Percentiles rank a stretch among this genome's conserved stretches.
phyloP scores from a whole-genome alignment of 176 grass and related monocot species.

The Chloris gayana region DNA sequence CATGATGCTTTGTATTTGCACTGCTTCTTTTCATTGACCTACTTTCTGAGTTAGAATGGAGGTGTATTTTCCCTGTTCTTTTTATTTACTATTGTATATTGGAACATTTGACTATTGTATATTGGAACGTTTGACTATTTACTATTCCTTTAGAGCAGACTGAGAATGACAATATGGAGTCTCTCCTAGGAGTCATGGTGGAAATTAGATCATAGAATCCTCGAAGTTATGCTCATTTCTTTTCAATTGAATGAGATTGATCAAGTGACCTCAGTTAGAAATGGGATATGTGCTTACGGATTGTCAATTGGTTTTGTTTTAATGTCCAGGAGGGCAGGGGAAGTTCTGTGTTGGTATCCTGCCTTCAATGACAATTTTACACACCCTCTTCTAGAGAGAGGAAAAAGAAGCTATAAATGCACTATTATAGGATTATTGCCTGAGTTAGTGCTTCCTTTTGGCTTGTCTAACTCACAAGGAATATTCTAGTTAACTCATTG shows the following conservation, averaged over 20 bases:
- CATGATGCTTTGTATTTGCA: neutral
- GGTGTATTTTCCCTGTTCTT: neutral
- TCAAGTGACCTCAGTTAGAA: neutral
- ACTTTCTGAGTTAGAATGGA: neutral
- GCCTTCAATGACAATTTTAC: neutral
- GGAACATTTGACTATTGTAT: neutral
- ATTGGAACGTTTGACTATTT: no score
- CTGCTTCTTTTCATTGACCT: slow-evolving; percentile 33
- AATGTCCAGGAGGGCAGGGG: neutral
- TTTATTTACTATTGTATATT: slow-evolving; percentile 15
- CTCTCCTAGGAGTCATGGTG: neutral
- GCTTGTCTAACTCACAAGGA: neutral
- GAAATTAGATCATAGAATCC: neutral
- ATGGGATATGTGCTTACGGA: neutral
- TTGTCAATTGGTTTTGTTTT: neutral
- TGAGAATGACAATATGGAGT: neutral
- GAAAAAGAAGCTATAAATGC: neutral
- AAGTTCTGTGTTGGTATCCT: neutral
- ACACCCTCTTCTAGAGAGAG: neutral
- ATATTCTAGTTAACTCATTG: neutral
- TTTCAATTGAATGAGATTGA: neutral
- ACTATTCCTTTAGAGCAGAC: neutral
- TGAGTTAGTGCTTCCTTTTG: neutral
- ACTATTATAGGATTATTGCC: neutral
- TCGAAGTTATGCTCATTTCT: neutral